Evolutionary conservation across 192 early-diverging fungal genomes (phyloP).

Genomic region (Geranomyces michiganensis): DNA sequence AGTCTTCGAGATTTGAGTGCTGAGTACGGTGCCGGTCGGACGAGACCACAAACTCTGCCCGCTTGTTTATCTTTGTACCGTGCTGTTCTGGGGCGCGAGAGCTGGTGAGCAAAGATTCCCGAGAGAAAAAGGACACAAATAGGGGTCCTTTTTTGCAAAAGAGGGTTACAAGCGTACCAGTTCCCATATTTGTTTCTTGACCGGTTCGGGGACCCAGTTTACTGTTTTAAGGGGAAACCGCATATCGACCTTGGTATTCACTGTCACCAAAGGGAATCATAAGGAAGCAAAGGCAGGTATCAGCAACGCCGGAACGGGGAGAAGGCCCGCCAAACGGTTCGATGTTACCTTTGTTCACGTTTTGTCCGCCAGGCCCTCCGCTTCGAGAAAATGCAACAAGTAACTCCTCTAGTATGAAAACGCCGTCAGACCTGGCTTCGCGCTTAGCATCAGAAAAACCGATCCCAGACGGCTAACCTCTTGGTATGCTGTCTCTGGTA

Average conservation of each 20-base stretch:
- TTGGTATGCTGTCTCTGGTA: slow-evolving; percentile 21
- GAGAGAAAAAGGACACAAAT: too few species aligned
- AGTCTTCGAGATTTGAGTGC: slow-evolving; percentile 77
- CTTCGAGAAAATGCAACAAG: slow-evolving; percentile 55
- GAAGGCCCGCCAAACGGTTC: too few species aligned
- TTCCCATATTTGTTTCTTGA: slow-evolving; percentile 59
- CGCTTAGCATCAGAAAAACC: neutral
- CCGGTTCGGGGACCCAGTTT: slow-evolving; percentile 74
- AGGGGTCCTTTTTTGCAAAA: too few species aligned
- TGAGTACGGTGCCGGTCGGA: slow-evolving; percentile 81
- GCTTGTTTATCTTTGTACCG: slow-evolving; percentile 59
- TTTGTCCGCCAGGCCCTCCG: slow-evolving; percentile 88
- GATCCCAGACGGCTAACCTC: neutral
- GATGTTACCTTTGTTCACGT: slow-evolving; percentile 83
- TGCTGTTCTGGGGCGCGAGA: slow-evolving; percentile 16
- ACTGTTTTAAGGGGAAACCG: slow-evolving; percentile 68
- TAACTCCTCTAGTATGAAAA: slow-evolving; percentile 5
- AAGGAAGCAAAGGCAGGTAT: too few species aligned
- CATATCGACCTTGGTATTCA: slow-evolving; percentile 86
- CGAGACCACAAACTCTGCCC: slow-evolving; percentile 71
- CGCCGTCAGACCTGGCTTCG: neutral
- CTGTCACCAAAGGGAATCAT: slow-evolving; percentile 46
- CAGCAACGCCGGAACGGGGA: too few species aligned
- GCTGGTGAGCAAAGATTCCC: neutral
- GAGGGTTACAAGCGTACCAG: slow-evolving; percentile 36